Base-by-base conservation (phyloP, 306 rosid genomes). In the Vigna mungo region DNA sequence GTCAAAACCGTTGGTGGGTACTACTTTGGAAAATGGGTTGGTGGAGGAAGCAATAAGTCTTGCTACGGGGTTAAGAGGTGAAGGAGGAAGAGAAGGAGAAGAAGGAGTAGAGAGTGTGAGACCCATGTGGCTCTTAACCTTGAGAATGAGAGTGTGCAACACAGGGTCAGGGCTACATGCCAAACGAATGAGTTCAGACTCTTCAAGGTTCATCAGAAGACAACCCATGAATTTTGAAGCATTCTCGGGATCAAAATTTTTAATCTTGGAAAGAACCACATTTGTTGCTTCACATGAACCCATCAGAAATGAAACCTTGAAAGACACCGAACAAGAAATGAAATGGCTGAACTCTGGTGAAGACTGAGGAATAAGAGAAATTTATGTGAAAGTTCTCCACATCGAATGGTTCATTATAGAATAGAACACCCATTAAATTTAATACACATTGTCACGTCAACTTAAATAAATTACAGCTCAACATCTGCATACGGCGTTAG, bases 191-290 rank as follows among this genome's bases (percentile, higher is more conserved):
- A 94, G 72, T 51, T 94, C 98, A 78, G 83, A 85, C 30, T 94
- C 93, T 3, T 93, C 89, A 1, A 90, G 88, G 83, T 84, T 90
- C 69, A 92, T 88, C 37, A 94, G 83, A 48, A 94, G 89, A 58
- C 54, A 88, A 44, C 98, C 98, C 97, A 94, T 90, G 81, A 94
- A 92, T 85, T 90, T 94, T 0, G 96, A 85, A 7, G 98, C 97
- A 80, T 88, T 84, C 23, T 94, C 98, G 4, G 97, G 96, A 25
- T 94, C 98, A 58, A 92, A 60, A 65, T 51, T 80, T 59, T 90
- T 93, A 74, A 94, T 85, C 76, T 88, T 91, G 0, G 96, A 56
- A 16, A 89, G 85, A 4, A 94, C 94, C 47, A 87, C 78, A 80
- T 78, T 86, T 2, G 95, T 92, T 25, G 97, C 97, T 80, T 94